A percentile compares a stretch with the other conserved stretches of the same genome.
phyloP scores from a whole-genome alignment of 2,329 filamentous ascomycete species.

The Paraphaeosphaeria sporulosa region DNA sequence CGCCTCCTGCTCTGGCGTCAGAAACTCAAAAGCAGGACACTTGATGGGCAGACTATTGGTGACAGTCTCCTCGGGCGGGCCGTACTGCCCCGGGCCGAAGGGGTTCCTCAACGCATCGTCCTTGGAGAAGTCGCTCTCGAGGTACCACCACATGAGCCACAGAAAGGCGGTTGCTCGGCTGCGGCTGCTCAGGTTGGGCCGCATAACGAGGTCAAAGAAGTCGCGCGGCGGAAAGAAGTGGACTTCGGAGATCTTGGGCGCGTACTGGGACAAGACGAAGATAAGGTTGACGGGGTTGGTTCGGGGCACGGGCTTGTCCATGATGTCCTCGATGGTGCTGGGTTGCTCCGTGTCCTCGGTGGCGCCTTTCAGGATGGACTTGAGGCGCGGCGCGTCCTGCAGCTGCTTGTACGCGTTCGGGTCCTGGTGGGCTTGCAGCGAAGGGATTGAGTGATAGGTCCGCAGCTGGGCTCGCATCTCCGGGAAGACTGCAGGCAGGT shows the following conservation, averaged over 20 bases:
- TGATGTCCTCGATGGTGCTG: slow-evolving; percentile 82
- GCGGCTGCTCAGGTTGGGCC: slow-evolving; percentile 78
- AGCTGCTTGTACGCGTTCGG: slow-evolving; percentile 97
- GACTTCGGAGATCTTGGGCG: slow-evolving; percentile 88
- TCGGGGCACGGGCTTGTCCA: slow-evolving; percentile 70
- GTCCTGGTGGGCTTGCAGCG: slow-evolving; percentile 92
- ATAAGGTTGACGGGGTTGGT: slow-evolving; percentile 98
- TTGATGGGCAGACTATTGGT: slow-evolving; percentile 59
- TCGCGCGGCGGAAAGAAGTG: slow-evolving; percentile 87
- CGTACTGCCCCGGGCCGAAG: slow-evolving; percentile 70
- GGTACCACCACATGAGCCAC: slow-evolving; percentile 99
- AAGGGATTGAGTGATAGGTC: slow-evolving; percentile 98
- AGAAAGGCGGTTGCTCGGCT: slow-evolving; percentile 89
- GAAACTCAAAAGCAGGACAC: slow-evolving; percentile 70
- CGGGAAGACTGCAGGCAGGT: slow-evolving; percentile 77
- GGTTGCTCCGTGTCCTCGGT: slow-evolving; percentile 91
- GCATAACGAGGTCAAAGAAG: slow-evolving; percentile 97
- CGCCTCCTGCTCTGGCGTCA: slow-evolving; percentile 71
- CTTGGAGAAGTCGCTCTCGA: slow-evolving; percentile 92
- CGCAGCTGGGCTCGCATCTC: slow-evolving; percentile 98
- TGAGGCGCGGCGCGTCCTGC: slow-evolving; percentile 93
- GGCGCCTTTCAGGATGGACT: slow-evolving; percentile 96
- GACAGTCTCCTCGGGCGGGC: slow-evolving; percentile 41
- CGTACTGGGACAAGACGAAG: slow-evolving; percentile 90
- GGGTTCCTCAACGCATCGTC: slow-evolving; percentile 90